phyloP scores from a whole-genome alignment of 495 filamentous ascomycete species.

The Aspergillus leporis region DNA sequence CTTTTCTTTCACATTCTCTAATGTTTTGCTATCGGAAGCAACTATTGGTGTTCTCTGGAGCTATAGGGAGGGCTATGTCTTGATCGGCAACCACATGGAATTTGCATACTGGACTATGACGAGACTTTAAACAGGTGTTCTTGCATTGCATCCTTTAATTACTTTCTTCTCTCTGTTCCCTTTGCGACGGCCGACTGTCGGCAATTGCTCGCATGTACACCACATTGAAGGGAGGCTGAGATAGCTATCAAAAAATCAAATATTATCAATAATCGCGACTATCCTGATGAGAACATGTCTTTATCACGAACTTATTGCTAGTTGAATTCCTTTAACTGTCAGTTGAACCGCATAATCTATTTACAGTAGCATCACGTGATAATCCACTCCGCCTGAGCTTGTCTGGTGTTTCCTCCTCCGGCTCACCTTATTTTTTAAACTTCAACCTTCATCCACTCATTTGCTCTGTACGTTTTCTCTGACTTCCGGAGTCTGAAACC shows the following conservation, averaged over 20 bases:
- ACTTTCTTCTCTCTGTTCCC: constrained; percentile 20
- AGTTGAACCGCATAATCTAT: background rate
- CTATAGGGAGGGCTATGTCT: constrained; percentile 23
- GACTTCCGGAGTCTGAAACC: background rate
- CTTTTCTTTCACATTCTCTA: constrained; percentile 18
- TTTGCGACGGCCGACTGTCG: background rate
- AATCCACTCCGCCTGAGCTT: background rate
- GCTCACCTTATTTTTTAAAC: background rate
- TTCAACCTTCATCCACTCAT: background rate
- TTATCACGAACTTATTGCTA: background rate
- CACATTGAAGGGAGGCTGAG: background rate
- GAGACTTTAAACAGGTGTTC: constrained; percentile 24
- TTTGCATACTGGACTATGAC: constrained; percentile 35
- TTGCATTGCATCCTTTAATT: constrained; percentile 23
- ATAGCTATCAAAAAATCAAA: constrained; percentile 14
- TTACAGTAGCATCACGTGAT: background rate
- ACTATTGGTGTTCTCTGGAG: constrained; percentile 30
- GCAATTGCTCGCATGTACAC: constrained; percentile 6
- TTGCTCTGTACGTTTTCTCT: background rate
- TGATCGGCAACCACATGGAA: constrained; percentile 24
- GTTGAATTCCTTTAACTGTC: background rate
- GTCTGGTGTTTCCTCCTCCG: background rate
- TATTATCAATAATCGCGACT: background rate
- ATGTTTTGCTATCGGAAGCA: constrained; percentile 22
- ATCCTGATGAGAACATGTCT: background rate